Conservation (phyloP, 2,329 filamentous ascomycete genomes). For the Aspergillus tanneri region DNA sequence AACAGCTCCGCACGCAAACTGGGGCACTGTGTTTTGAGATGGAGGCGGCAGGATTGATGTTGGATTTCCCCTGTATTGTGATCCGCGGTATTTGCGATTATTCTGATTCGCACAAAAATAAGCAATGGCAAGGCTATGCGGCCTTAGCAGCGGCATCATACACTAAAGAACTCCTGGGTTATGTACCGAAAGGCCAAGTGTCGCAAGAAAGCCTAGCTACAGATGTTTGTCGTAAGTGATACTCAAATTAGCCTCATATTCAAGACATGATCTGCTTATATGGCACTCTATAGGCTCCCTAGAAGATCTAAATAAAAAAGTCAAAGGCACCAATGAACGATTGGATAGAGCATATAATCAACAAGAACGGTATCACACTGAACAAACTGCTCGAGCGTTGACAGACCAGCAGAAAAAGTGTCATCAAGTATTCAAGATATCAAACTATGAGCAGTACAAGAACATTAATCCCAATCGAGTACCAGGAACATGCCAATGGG, state of each 20-base stretch:
- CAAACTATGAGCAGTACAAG: slow-evolving; percentile 30
- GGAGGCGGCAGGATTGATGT: slow-evolving; percentile 12
- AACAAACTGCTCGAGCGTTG: slow-evolving; percentile 3
- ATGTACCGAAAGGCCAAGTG: no score
- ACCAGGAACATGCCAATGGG: slow-evolving; percentile 37
- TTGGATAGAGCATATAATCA: slow-evolving; percentile 12
- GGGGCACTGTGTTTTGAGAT: slow-evolving; percentile 16
- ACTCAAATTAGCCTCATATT: no score
- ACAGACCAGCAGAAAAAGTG: slow-evolving; percentile 20
- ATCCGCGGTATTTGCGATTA: slow-evolving; percentile 19
- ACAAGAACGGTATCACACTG: slow-evolving; percentile 6
- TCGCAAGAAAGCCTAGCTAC: no score
- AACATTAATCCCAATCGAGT: slow-evolving; percentile 32
- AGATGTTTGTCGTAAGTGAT: no score
- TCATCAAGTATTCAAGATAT: slow-evolving; percentile 28
- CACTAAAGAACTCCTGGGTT: slow-evolving; percentile 22
- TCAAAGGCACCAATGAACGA: no score
- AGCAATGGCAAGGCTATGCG: slow-evolving; percentile 17
- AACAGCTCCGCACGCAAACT: slow-evolving; percentile 7
- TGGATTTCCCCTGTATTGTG: slow-evolving; percentile 10
- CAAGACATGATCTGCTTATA: no score
- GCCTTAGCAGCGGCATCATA: slow-evolving; percentile 18
- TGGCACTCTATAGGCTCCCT: no score
- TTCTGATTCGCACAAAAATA: slow-evolving; percentile 13
- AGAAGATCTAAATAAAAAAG: no score